Evolutionary conservation across 1,284 basidiomycete genomes (phyloP), one percentile per base, ranked within the genome.

Genomic region (Trichosporon sp.): DNA sequence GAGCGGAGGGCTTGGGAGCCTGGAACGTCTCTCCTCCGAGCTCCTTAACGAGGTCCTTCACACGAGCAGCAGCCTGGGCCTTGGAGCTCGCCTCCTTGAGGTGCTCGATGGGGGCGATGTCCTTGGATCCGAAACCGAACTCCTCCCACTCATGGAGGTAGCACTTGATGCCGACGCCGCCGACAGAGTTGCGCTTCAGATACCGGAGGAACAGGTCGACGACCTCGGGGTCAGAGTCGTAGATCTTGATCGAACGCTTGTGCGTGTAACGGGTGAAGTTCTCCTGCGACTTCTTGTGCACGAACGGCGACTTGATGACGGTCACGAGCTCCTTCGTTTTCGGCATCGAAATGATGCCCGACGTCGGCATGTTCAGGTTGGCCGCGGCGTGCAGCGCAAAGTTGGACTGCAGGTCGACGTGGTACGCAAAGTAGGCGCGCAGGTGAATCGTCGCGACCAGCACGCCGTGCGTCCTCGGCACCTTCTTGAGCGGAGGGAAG

Each of bases 271-370:
- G 86, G 84, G 94, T 91, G 83, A 98, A 99, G 85, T 98, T 98
- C 86, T 99, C 95, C 84, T 98, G 95, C 21, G 89, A 87, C 85
- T 97, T 98, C 83, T 99, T 99, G 84, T 96, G 91, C 7, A 90
- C 91, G 83, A 98, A 98, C 2, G 96, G 95, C 2, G 90, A 89
- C 59, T 91, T 89, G 10, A 89, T 88, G 12, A 98, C 95, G 0
- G 96, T 98, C 90, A 92, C 94, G 8, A 98, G 85, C 7, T 88
- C 87, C 31, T 91, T 90, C 76, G 91, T 88, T 1, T 89, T 93
- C 0, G 95, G 95, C 0, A 98, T 88, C 1, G 85, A 83, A 2
- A 88, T 88, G 1, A 91, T 87, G 12, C 88, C 87, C 6, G 92
- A 91, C 19, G 90, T 87, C 0, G 96, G 94, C 65, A 98, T 94